Percentiles rank a stretch among this genome's conserved stretches.
Conservation (phyloP, 2,329 filamentous ascomycete species). For the Pseudogymnoascus sp. region DNA sequence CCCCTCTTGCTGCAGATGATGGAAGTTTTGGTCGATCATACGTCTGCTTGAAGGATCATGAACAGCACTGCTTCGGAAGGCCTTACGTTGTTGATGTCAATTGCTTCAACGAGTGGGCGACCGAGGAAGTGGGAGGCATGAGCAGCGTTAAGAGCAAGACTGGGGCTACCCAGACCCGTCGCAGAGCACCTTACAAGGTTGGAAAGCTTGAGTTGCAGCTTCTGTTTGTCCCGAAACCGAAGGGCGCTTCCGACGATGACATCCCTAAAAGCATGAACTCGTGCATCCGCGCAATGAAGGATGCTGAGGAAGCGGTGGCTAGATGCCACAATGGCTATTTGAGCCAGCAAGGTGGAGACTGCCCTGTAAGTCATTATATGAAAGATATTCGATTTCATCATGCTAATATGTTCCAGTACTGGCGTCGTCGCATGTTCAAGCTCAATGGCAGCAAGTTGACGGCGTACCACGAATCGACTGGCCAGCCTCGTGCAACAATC, state of each 20-base stretch:
- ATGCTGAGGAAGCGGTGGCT: conserved; percentile 71
- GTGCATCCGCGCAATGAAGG: conserved; percentile 85
- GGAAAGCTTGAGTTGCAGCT: conserved; percentile 91
- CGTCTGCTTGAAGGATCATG: conserved; percentile 87
- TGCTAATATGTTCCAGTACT: conserved; percentile 59
- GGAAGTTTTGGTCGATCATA: conserved; percentile 93
- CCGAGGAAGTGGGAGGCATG: conserved; percentile 67
- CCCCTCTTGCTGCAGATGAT: conserved; percentile 78
- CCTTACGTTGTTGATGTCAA: conserved; percentile 82
- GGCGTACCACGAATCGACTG: conserved; percentile 89
- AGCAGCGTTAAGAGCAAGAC: conserved; percentile 95
- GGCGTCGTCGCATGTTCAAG: conserved; percentile 96
- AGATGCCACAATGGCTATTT: conserved; percentile 80
- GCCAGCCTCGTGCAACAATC: conserved; percentile 92
- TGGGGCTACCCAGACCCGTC: conserved; percentile 57
- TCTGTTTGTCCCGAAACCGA: conserved; percentile 87
- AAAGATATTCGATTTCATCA: background rate
- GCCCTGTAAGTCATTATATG: conserved; percentile 60
- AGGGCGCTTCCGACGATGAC: conserved; percentile 77
- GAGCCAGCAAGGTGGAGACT: conserved; percentile 95
- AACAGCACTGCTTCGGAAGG: conserved; percentile 77
- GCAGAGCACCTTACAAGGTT: conserved; percentile 90
- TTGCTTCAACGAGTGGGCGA: conserved; percentile 98
- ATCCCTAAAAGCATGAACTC: conserved; percentile 99
- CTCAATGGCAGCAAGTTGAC: conserved; percentile 84